Evolutionary conservation across 257 asterid genomes (phyloP).

Genomic region (Sherardia arvensis): DNA sequence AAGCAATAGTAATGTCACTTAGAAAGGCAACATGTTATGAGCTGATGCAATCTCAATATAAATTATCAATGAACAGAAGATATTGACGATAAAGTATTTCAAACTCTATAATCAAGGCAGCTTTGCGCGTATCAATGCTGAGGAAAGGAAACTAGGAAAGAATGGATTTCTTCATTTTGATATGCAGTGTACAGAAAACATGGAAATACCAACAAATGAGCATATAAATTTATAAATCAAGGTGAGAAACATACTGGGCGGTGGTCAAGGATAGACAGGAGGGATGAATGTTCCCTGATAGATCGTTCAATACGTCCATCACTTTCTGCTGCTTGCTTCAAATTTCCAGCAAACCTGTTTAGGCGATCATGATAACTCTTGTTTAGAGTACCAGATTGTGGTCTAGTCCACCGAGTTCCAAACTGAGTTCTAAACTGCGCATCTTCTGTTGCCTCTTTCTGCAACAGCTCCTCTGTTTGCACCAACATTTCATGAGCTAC

Average conservation of each 20-base stretch:
- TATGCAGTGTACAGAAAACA: not conserved
- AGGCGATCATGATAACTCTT: conserved; percentile 80
- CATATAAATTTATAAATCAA: conserved; percentile 9
- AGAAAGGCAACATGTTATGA: not conserved
- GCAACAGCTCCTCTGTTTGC: conserved; percentile 86
- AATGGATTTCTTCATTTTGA: not conserved
- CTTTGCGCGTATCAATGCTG: not conserved
- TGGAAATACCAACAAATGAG: not conserved
- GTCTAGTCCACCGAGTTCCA: conserved; percentile 93
- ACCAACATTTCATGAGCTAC: conserved; percentile 86
- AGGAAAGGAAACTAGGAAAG: not conserved
- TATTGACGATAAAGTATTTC: not conserved
- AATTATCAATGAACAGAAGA: not conserved
- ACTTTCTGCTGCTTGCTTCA: conserved; percentile 95
- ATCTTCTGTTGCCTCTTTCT: conserved; percentile 87
- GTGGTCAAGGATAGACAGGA: conserved; percentile 78
- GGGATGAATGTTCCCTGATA: conserved; percentile 74
- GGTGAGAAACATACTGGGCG: conserved; percentile 61
- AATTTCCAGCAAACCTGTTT: conserved; percentile 78
- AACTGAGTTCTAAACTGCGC: conserved; percentile 86
- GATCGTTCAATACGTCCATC: conserved; percentile 96
- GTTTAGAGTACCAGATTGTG: conserved; percentile 89
- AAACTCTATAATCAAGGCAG: not conserved
- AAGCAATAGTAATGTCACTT: not conserved
- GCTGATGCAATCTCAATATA: not conserved